A percentile compares a stretch with the other conserved stretches of the same genome.
Evolutionary conservation across 129 eudicot species (phyloP).

Genomic region (Logfia minima): DNA sequence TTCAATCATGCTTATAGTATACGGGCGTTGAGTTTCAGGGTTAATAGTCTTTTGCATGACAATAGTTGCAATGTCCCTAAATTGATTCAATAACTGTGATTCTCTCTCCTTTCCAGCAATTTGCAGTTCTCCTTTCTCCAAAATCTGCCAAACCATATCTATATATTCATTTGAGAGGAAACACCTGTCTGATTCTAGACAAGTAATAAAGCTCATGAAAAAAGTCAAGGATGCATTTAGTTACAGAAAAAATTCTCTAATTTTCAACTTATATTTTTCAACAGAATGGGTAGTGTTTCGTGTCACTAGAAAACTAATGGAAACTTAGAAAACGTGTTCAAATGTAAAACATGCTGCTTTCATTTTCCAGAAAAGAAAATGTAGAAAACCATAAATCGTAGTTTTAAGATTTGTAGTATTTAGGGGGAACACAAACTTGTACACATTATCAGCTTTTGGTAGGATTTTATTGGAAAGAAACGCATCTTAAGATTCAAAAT

Average conservation of each 20-base stretch:
- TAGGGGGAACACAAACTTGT: not conserved
- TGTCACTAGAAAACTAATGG: not conserved
- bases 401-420: too few relatives aligned
- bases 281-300: not conserved
- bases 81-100: constrained; percentile 81
- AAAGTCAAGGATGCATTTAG: not conserved
- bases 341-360: too few relatives aligned
- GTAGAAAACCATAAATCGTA: too few relatives aligned
- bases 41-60: constrained; percentile 94
- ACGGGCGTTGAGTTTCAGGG: constrained; percentile 90
- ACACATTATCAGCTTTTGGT: not conserved
- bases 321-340: too few relatives aligned
- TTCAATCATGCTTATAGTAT: constrained; percentile 97
- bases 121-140: constrained; percentile 98
- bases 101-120: constrained; percentile 98
- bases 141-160: constrained; percentile 47
- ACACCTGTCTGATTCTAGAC: not conserved
- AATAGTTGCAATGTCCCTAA: constrained; percentile 92
- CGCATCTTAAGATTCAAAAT: not conserved
- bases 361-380: too few relatives aligned
- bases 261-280: not conserved
- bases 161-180: not conserved
- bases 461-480: too few relatives aligned
- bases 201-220: not conserved
- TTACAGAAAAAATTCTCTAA: not conserved